phyloP scores from a whole-genome alignment of 306 rosid genomes.

The Pueraria montana region DNA sequence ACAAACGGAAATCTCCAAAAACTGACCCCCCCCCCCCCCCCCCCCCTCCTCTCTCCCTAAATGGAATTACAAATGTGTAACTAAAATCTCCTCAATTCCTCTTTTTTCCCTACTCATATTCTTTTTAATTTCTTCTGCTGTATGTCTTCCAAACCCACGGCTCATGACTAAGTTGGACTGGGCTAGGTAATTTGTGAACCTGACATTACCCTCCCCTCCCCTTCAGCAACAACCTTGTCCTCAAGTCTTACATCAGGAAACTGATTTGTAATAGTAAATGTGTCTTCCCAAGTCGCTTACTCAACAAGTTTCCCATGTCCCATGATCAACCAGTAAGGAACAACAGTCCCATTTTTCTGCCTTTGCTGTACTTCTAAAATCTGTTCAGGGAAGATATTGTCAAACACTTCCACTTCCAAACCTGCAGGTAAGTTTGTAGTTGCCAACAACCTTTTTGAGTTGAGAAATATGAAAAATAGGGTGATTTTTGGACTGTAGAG shows the following conservation, averaged over 20 bases:
- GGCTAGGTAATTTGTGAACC: background rate
- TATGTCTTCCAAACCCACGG: background rate
- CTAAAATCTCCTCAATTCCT: background rate
- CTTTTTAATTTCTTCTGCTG: background rate
- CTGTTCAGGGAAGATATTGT: background rate
- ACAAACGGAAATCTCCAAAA: no score
- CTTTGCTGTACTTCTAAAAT: background rate
- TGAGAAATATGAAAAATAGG: background rate
- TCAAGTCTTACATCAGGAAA: background rate
- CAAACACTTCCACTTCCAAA: background rate
- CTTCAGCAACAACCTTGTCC: background rate
- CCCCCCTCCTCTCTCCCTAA: no score
- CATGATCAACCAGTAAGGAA: background rate
- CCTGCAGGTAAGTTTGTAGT: background rate
- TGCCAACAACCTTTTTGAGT: background rate
- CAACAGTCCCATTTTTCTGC: background rate
- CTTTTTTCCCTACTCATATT: background rate
- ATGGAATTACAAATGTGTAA: no score
- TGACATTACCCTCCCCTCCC: background rate
- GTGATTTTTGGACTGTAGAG: background rate
- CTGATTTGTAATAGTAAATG: background rate
- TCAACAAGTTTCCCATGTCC: background rate
- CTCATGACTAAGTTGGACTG: background rate
- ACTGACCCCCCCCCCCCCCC: no score
- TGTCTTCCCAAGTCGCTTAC: background rate